Evolutionary conservation across 2,329 filamentous ascomycete species (phyloP).

Genomic region (Botrytis cinerea): DNA sequence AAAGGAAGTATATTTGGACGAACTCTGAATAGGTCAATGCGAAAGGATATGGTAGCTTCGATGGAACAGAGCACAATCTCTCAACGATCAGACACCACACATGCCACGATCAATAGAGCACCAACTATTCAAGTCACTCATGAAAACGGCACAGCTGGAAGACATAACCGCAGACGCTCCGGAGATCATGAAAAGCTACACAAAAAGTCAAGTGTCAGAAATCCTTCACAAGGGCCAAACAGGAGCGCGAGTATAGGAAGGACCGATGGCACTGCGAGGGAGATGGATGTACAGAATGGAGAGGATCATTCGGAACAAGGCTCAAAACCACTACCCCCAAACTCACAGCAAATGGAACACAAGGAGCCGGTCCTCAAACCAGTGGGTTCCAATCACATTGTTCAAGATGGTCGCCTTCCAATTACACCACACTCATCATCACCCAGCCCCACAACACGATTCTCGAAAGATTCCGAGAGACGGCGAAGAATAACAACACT

Average conservation of each 20-base stretch:
- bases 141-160: conserved; percentile 54
- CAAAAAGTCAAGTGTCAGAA: conserved; percentile 43
- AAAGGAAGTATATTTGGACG: conserved; percentile 78
- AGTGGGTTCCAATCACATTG: conserved; percentile 22
- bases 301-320: conserved; percentile 35
- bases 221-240: conserved; percentile 46
- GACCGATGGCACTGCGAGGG: conserved; percentile 42
- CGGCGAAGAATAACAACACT: conserved; percentile 57
- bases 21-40: conserved; percentile 45
- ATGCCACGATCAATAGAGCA: conserved; percentile 41
- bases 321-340: conserved; percentile 32
- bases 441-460: conserved; percentile 43
- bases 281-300: conserved; percentile 41
- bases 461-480: conserved; percentile 55
- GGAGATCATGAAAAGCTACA: conserved; percentile 41
- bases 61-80: conserved; percentile 40
- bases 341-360: conserved; percentile 36
- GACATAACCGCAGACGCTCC: conserved; percentile 27
- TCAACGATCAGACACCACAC: conserved; percentile 39
- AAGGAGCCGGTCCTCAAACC: conserved; percentile 32
- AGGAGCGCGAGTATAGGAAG: conserved; percentile 52
- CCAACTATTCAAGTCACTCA: conserved; percentile 78
- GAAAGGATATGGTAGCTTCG: conserved; percentile 46
- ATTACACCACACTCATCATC: conserved; percentile 29
- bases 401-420: conserved; percentile 33